Conservation (phyloP, 1,284 basidiomycete species). For the Mycena sp. region DNA sequence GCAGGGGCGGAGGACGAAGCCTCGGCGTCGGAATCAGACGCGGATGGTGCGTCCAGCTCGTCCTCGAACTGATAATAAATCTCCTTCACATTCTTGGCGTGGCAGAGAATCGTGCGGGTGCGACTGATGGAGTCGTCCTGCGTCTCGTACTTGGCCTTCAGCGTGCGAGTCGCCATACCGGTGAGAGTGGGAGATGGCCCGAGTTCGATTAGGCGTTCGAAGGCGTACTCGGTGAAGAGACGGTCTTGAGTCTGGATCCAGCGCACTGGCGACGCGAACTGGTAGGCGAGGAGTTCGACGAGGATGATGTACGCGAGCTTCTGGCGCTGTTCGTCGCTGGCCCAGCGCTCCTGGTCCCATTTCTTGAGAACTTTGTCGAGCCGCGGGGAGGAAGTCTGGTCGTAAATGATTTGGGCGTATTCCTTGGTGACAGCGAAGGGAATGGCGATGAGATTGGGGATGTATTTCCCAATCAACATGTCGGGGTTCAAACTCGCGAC, state of each 20-base stretch:
- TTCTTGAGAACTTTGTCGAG: constrained; percentile 93
- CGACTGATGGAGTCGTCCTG: constrained; percentile 88
- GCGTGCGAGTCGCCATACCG: constrained; percentile 94
- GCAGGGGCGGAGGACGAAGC: constrained; percentile 58
- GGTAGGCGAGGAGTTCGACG: constrained; percentile 96
- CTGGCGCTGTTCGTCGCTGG: constrained; percentile 83
- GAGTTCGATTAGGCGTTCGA: constrained; percentile 95
- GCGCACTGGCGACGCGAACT: constrained; percentile 94
- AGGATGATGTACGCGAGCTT: constrained; percentile 95
- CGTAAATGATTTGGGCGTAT: constrained; percentile 95
- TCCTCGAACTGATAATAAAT: constrained; percentile 99
- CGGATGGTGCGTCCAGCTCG: constrained; percentile 66
- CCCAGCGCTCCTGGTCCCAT: constrained; percentile 96
- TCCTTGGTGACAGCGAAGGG: constrained; percentile 92
- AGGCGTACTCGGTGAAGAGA: constrained; percentile 89
- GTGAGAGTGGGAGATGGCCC: constrained; percentile 97
- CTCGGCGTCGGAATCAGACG: constrained; percentile 54
- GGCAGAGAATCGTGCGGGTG: constrained; percentile 88
- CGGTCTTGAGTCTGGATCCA: constrained; percentile 99
- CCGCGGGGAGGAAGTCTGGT: constrained; percentile 93
- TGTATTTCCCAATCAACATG: constrained; percentile 93
- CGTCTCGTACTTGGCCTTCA: constrained; percentile 96
- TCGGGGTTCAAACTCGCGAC: constrained; percentile 91
- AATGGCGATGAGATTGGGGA: constrained; percentile 95
- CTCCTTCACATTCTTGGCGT: constrained; percentile 95